Evolutionary conservation across 768 basidiomycete species (phyloP), one percentile per base, ranked within the genome.

Genomic region (Chiua virens): DNA sequence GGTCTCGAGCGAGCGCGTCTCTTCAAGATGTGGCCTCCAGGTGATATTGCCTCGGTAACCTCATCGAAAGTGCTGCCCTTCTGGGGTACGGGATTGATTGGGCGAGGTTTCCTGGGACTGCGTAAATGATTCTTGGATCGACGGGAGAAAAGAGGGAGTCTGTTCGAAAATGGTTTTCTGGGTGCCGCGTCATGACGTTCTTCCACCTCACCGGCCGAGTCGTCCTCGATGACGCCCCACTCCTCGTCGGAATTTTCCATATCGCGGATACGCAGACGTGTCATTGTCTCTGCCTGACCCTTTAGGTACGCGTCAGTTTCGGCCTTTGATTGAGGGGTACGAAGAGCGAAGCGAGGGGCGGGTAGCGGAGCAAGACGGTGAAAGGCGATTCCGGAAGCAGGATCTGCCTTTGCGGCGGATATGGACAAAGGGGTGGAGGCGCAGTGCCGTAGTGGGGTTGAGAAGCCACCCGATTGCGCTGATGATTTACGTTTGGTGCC

Each of bases 21-120:
- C 67, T 91, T 90, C 35, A 75, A 79, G 49, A 91, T 73, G 66
- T 89, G 88, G 0, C 87, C 88, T 13, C 86, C 86, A 3, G 88
- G 88, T 0, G 87, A 90, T 51, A 89, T 75, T 2, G 81, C 82
- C 54, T 84, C 86, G 3, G 75, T 82, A 27, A 86, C 81, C 61
- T 87, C 85, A 53, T 81, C 79, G 43, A 72, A 71, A 21, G 68
- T 61, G 45, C 72, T 81, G 1, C 71, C 75, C 52, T 76, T 77
- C 39, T 69, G 69, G 17, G 69, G 67, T 15, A 69, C 53, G 20
- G 58, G 49, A 14, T 58, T 65, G 27, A 61, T 48, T 17, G 50
- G 28, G 0, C 58, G 42, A 17, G 59, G 54, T 28, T 69, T 69
- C 45, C 68, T 61, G 5, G 67, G 67, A 43, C 69, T 71, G 45